Percentiles rank a stretch among this genome's conserved stretches.
Conservation (phyloP, 208 protist species). For the Crithidia thermophila region DNA sequence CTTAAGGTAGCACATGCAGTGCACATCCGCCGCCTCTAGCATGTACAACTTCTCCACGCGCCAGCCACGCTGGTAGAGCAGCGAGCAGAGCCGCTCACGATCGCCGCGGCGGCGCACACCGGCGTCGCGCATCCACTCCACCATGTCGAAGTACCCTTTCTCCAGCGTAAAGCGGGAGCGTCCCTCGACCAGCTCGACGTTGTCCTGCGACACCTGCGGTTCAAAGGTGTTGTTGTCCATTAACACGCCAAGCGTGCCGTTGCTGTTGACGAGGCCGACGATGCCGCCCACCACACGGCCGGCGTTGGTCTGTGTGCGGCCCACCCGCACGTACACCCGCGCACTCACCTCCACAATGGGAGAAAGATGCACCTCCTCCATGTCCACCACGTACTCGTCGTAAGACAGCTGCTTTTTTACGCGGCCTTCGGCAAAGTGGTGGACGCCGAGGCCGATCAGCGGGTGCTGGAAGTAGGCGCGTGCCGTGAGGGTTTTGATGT, state of each 20-base stretch:
- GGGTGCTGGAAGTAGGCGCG: conserved; percentile 71
- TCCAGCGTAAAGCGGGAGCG: conserved; percentile 56
- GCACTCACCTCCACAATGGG: conserved; percentile 81
- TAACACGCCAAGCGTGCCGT: conserved; percentile 83
- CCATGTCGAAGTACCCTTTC: conserved; percentile 39
- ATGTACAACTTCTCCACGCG: conserved; percentile 56
- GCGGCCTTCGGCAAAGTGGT: conserved; percentile 68
- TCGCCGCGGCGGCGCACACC: conserved; percentile 54
- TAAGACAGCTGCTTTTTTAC: conserved; percentile 51
- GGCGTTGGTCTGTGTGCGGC: conserved; percentile 25
- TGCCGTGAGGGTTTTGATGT: conserved; percentile 14
- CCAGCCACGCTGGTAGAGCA: conserved; percentile 70
- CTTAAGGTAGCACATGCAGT: conserved; percentile 59
- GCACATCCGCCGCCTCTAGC: conserved; percentile 45
- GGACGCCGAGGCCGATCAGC: conserved; percentile 58
- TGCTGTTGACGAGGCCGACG: conserved; percentile 80
- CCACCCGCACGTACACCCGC: conserved; percentile 66
- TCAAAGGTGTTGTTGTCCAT: conserved; percentile 86
- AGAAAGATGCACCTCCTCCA: conserved; percentile 69
- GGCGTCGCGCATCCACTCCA: conserved; percentile 60
- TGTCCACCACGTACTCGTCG: conserved; percentile 69
- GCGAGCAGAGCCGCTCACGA: conserved; percentile 45
- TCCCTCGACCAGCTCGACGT: conserved; percentile 69
- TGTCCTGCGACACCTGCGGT: conserved; percentile 54
- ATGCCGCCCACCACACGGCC: conserved; percentile 69